Percentiles rank a stretch among this genome's conserved stretches.
These are phyloP conservation scores for Salvia sclarea DNA, from an alignment of 305 asterid genomes.

Conservation along the genomic window DNA sequence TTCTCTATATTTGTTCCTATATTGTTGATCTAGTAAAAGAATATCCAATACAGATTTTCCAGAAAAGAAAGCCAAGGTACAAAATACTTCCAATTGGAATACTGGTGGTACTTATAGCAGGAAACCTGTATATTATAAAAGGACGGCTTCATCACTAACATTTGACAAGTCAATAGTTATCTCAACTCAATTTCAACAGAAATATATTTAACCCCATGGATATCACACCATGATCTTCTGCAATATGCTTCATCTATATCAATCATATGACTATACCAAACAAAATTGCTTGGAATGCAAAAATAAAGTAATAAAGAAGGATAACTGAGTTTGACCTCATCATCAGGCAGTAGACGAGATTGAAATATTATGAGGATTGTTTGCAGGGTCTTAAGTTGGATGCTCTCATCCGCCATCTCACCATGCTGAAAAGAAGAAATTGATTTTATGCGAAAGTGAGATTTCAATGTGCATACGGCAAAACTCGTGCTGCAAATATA, in stretches of 20 bases:
- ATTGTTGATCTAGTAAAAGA: too few relatives aligned
- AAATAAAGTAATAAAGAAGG: constrained; percentile 16
- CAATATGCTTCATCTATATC: constrained; percentile 17
- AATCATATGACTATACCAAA: constrained; percentile 22
- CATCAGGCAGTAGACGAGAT: constrained; percentile 87
- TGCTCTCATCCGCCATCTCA: constrained; percentile 93
- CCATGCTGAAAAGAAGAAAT: constrained; percentile 62
- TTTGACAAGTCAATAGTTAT: constrained; percentile 1
- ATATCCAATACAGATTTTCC: neutral
- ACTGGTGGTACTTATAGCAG: constrained; percentile 13
- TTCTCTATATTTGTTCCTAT: too few relatives aligned
- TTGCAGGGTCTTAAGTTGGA: constrained; percentile 93
- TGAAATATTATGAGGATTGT: constrained; percentile 91
- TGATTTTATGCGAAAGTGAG: constrained; percentile 5
- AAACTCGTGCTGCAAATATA: neutral
- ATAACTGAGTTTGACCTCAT: constrained; percentile 59
- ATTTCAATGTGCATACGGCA: neutral
- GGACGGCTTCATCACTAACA: constrained; percentile 12
- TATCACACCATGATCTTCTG: constrained; percentile 9
- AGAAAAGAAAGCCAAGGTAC: neutral
- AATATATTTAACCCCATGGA: constrained; percentile 10
- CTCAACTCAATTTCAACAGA: constrained; percentile 15
- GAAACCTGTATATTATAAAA: neutral
- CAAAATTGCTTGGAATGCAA: constrained; percentile 16
- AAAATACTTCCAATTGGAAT: neutral